Evolutionary conservation across 495 filamentous ascomycete species (phyloP).

Genomic region (Corynascus novoguineensis): DNA sequence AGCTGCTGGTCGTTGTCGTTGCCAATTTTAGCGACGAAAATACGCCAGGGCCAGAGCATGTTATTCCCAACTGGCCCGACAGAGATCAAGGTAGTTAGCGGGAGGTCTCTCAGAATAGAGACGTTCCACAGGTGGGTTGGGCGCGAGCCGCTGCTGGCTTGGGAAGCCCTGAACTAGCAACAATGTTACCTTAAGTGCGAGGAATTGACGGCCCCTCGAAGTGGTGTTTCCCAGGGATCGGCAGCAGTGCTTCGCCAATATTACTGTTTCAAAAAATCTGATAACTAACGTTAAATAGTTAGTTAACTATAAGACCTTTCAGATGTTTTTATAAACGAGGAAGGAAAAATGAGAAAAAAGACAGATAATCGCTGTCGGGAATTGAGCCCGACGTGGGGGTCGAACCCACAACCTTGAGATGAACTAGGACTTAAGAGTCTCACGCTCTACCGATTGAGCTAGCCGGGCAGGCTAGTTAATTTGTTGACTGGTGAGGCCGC

Average conservation of each 20-base stretch:
- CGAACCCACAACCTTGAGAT: conserved; percentile 15
- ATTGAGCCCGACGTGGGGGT: conserved; percentile 12
- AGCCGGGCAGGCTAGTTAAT: conserved; percentile 39
- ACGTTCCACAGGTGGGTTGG: conserved; percentile 29
- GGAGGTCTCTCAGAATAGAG: conserved; percentile 25
- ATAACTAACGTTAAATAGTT: no score
- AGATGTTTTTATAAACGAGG: no score
- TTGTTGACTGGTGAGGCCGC: no score
- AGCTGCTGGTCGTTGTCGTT: conserved; percentile 24
- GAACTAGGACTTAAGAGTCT: conserved; percentile 57
- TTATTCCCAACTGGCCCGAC: conserved; percentile 26
- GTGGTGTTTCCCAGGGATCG: no score
- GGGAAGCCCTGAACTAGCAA: conserved; percentile 33
- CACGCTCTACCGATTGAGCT: conserved; percentile 82
- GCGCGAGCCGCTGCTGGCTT: conserved; percentile 26
- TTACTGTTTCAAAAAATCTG: no score
- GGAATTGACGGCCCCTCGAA: no score
- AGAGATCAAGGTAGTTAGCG: conserved; percentile 22
- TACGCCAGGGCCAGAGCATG: conserved; percentile 25
- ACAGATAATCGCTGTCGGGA: conserved; percentile 4
- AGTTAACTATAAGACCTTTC: no score
- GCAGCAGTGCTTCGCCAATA: no score
- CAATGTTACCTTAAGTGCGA: no score
- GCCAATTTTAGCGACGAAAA: conserved; percentile 30
- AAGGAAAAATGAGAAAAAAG: no score